Evolutionary conservation across 495 filamentous ascomycete genomes (phyloP), one percentile per base, ranked within the genome.

Genomic region (Thozetella sp.): DNA sequence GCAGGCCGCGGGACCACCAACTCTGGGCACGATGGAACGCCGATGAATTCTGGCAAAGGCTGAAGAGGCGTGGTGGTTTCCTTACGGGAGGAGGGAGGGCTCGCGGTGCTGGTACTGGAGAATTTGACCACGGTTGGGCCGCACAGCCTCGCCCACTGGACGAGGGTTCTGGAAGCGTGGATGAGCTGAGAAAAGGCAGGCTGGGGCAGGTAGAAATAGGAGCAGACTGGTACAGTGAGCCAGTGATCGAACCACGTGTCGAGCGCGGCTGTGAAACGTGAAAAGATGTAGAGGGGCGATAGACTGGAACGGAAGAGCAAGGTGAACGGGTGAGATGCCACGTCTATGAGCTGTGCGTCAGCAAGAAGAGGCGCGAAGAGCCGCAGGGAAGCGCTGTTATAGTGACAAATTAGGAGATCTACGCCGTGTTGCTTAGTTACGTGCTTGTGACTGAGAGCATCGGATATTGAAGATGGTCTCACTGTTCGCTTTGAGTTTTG

Each of bases 181-280:
- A 78, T 63, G 46, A 80, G 67, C 55, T 78, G 76, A 9, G 66
- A 69, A 17, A 66, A 62, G 19, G 67, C 57, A 1, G 73, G 67
- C 51, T 69, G 69, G 0, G 76, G 75, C 19, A 78, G 59, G 50
- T 67, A 61, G 59, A 70, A 73, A 65, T 79, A 77, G 50, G 66
- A 59, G 12, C 67, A 65, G 20, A 70, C 63, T 0, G 76, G 74
- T 12, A 80, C 63, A 3, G 73, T 58, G 22, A 76, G 63, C 76
- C 76, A 80, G 40, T 56, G 53, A 24, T 74, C 71, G 61, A 79
- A 73, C 76, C 76, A 80, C 4, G 61, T 37, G 51, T 69, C 68
- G 26, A 79, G 64, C 20, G 68, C 68, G 45, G 61, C 57, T 51
- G 60, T 69, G 54, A 64, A 71, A 11, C 60, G 62, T 25, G 68